Percentiles rank a stretch among this genome's conserved stretches.
Evolutionary conservation across 2,329 filamentous ascomycete species (phyloP).

Genomic region (Tetracladium maxilliforme): DNA sequence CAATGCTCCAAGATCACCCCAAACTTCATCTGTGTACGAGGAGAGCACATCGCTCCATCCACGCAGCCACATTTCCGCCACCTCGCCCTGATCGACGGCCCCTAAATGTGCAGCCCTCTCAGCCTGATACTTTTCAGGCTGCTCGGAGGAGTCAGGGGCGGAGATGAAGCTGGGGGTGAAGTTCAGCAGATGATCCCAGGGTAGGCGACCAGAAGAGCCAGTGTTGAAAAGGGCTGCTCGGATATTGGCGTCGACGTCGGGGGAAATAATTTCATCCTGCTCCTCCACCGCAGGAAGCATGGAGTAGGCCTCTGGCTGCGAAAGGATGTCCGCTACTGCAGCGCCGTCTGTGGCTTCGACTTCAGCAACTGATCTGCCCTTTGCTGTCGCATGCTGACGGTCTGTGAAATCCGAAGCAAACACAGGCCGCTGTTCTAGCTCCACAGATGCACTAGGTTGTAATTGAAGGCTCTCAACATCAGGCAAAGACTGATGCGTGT

Average conservation of each 20-base stretch:
- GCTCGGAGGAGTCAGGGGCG: constrained; percentile 1
- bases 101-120: no score
- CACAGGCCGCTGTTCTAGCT: no score
- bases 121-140: no score
- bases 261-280: constrained; percentile 9
- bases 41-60: constrained; percentile 42
- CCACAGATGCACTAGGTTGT: no score
- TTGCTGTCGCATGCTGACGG: background rate
- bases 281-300: constrained; percentile 9
- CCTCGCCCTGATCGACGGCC: constrained; percentile 16
- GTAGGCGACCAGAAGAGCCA: no score
- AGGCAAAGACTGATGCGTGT: no score
- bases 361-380: constrained; percentile 7
- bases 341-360: constrained; percentile 19
- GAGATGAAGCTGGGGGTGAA: constrained; percentile 6
- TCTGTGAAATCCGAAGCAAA: background rate
- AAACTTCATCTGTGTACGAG: constrained; percentile 49
- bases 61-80: constrained; percentile 29
- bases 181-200: constrained; percentile 9
- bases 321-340: constrained; percentile 24
- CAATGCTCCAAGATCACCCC: constrained; percentile 46
- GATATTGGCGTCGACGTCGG: no score
- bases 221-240: no score
- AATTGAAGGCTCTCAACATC: no score
- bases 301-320: constrained; percentile 13